Evolutionary conservation across 2,329 filamentous ascomycete genomes (phyloP), one percentile per base, ranked within the genome.

Genomic region (Cordyceps javanica): DNA sequence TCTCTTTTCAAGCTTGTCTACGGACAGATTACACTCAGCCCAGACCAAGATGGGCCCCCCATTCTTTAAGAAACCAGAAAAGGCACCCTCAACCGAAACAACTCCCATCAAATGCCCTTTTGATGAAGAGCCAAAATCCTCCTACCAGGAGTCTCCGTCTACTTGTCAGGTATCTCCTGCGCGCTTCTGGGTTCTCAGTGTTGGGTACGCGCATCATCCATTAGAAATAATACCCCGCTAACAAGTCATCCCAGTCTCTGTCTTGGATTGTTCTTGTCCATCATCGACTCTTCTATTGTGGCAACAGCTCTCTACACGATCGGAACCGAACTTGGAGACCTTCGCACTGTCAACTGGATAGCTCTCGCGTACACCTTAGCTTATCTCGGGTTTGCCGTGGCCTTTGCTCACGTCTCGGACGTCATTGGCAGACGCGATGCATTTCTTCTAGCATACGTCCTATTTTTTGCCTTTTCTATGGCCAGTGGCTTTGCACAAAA

Each of bases 211-310:
- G 11, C 3, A 28, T 10, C 19, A 36, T 10, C 11, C 10, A 7
- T 10, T 8, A 25, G 38, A 2, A 28, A 38, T n/a, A 28, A 14
- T 41, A 1, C 14, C 13, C 21, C n/a, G 6, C 36, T 60, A 38
- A 60, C 57, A 36, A 7, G 39, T 9, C 32, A 26, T 5, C 39
- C 13, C 16, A 83, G 79, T 16, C 68, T 82, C 14, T 76, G 72
- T 21, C 67, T 78, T 6, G 82, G 81, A 3, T 72, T 85, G 1
- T 81, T 83, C 55, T 73, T 86, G 49, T 79, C 82, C 28, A 76
- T 83, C 63, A 66, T 84, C n/a, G 82, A 85, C 65, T 77, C 78
- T 1, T 82, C 82, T 3, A 84, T 86, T 38, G 78, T 86, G 1
- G 81, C 82, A 1, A 85, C 82, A 13, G 79, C 79, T 45, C 67